Conservation (phyloP, 345 rosid species). For the Physaria fendleri region DNA sequence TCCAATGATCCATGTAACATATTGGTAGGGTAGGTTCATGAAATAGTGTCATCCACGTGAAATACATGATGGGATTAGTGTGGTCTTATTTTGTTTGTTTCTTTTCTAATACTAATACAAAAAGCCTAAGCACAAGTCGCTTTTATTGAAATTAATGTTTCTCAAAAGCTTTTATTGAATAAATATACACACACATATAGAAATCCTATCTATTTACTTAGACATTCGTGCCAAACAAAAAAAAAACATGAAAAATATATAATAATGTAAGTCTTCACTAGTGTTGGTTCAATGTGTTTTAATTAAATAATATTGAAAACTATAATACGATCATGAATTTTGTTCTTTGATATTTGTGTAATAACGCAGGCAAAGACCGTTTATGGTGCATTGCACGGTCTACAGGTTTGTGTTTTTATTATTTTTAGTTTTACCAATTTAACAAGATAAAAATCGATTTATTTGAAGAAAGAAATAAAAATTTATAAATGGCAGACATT, state of each 20-base stretch:
- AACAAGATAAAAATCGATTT: background rate
- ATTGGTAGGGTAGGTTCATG: background rate
- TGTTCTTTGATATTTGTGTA: background rate
- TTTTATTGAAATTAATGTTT: background rate
- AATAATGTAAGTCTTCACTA: slow-evolving; percentile 7
- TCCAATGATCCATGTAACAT: background rate
- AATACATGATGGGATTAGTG: background rate
- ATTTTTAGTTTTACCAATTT: background rate
- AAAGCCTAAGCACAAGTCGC: background rate
- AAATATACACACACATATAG: too few relatives aligned
- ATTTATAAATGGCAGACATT: slow-evolving; percentile 54
- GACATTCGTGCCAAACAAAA: too few relatives aligned
- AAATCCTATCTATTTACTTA: too few relatives aligned
- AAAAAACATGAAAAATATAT: background rate
- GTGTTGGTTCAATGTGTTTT: background rate
- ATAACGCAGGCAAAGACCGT: slow-evolving; percentile 53
- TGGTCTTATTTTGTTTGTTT: background rate
- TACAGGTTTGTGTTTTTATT: slow-evolving; percentile 45
- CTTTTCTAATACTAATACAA: slow-evolving; percentile 3
- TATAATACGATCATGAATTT: background rate
- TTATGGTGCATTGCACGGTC: slow-evolving; percentile 72
- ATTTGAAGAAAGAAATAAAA: background rate
- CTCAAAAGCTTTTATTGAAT: background rate
- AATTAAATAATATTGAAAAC: background rate
- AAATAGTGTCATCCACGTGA: slow-evolving; percentile 21